Evolutionary conservation across 2,329 filamentous ascomycete genomes (phyloP).

Genomic region (Reticulascus tulasneorum): DNA sequence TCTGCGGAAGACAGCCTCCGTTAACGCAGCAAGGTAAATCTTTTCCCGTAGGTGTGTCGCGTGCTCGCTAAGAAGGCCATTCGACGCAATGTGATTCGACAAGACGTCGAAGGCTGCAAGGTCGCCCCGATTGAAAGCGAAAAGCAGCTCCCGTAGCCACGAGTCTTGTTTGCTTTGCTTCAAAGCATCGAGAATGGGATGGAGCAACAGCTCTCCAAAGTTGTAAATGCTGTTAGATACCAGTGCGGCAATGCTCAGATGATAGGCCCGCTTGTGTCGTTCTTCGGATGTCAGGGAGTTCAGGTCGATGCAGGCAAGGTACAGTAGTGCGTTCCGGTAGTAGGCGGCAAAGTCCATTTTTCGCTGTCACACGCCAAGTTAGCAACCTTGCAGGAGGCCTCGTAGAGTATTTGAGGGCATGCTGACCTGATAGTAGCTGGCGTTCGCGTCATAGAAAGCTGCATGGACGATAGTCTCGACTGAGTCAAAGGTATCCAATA

Average conservation of each 20-base stretch:
- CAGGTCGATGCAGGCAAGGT: conserved; percentile 92
- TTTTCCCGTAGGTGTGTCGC: conserved; percentile 88
- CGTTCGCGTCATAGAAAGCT: conserved; percentile 92
- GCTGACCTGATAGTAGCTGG: conserved; percentile 80
- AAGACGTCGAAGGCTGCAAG: conserved; percentile 81
- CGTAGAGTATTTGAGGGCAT: no score
- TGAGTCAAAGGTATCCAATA: conserved; percentile 87
- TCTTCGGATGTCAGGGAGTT: conserved; percentile 69
- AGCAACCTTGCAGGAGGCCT: conserved; percentile 23
- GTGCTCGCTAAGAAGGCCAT: conserved; percentile 75
- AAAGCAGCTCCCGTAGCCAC: conserved; percentile 93
- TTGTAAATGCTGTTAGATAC: conserved; percentile 98
- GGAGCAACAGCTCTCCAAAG: conserved; percentile 96
- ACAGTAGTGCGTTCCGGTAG: conserved; percentile 96
- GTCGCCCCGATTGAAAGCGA: conserved; percentile 96
- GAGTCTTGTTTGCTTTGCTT: conserved; percentile 64
- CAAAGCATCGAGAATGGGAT: conserved; percentile 89
- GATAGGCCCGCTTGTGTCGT: conserved; percentile 79
- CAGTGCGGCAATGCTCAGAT: conserved; percentile 86
- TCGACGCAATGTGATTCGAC: conserved; percentile 74
- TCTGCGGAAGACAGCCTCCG: conserved; percentile 92
- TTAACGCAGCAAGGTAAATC: conserved; percentile 93
- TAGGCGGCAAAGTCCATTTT: conserved; percentile 93
- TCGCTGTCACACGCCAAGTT: conserved; percentile 35
- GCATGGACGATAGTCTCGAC: conserved; percentile 95